phyloP scores from a whole-genome alignment of 495 filamentous ascomycete species.

The Ramalina intermedia region DNA sequence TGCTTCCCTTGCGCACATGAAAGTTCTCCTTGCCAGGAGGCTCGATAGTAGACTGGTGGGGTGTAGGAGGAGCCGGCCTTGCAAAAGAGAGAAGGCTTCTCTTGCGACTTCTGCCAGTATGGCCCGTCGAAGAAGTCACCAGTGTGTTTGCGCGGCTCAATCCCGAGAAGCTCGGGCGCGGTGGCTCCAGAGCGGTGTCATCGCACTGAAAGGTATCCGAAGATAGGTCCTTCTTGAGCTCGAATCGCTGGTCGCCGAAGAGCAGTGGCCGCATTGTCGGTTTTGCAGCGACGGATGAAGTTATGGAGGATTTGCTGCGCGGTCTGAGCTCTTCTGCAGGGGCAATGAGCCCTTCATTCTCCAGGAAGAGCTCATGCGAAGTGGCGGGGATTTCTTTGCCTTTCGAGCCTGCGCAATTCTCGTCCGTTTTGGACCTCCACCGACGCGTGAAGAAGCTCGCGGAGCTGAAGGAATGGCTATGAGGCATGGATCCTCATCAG shows the following conservation, averaged over 20 bases:
- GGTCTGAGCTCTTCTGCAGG: background rate
- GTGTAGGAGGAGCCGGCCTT: too few relatives aligned
- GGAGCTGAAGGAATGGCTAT: background rate
- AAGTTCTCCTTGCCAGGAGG: too few relatives aligned
- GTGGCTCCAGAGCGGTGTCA: background rate
- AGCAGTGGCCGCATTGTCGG: background rate
- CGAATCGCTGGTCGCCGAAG: too few relatives aligned
- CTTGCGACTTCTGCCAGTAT: conserved; percentile 1
- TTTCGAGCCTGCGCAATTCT: background rate
- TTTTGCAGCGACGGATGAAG: background rate
- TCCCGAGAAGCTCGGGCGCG: conserved; percentile 30
- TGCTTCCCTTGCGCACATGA: too few relatives aligned
- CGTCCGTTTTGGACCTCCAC: background rate
- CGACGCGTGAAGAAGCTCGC: background rate
- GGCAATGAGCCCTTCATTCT: conserved; percentile 1
- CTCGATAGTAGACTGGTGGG: too few relatives aligned
- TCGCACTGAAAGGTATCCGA: too few relatives aligned
- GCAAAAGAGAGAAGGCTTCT: conserved; percentile 4
- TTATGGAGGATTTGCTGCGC: too few relatives aligned
- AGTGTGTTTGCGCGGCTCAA: conserved; percentile 27
- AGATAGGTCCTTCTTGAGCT: too few relatives aligned
- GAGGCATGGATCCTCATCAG: too few relatives aligned
- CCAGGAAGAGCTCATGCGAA: conserved; percentile 5
- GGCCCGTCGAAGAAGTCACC: background rate
- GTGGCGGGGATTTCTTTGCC: background rate